phyloP scores from a whole-genome alignment of 2,329 filamentous ascomycete genomes.

The Stromatinia cepivora region DNA sequence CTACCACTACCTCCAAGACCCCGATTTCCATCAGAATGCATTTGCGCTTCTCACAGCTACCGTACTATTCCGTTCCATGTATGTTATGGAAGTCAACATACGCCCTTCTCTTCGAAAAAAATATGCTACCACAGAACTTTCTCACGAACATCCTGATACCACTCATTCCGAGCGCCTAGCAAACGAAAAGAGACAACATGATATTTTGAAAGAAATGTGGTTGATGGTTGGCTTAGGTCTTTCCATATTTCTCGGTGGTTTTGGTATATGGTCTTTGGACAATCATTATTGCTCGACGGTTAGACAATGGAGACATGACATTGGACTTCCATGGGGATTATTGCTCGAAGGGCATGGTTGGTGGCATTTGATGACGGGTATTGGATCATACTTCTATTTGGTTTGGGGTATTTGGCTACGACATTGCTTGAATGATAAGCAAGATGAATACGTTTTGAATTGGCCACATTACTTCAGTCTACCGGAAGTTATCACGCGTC shows the following conservation, averaged over 20 bases:
- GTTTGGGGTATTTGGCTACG: constrained; percentile 71
- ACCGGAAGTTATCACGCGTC: constrained; percentile 39
- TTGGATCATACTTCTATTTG: constrained; percentile 70
- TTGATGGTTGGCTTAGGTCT: constrained; percentile 61
- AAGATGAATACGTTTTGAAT: constrained; percentile 62
- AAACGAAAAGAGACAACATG: constrained; percentile 55
- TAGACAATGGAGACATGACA: constrained; percentile 54
- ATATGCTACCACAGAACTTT: constrained; percentile 43
- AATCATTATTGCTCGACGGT: constrained; percentile 56
- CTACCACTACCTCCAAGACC: constrained; percentile 74
- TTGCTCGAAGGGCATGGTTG: constrained; percentile 71
- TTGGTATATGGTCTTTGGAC: constrained; percentile 67
- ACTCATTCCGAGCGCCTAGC: constrained; percentile 53
- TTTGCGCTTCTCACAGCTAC: constrained; percentile 63
- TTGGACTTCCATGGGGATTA: constrained; percentile 71
- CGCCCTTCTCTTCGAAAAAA: constrained; percentile 51
- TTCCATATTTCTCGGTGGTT: constrained; percentile 64
- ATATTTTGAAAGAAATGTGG: constrained; percentile 68
- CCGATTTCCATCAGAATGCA: constrained; percentile 70
- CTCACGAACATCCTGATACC: constrained; percentile 40
- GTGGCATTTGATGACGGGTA: constrained; percentile 75
- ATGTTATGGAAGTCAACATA: constrained; percentile 66
- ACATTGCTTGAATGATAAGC: constrained; percentile 65
- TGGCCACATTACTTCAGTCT: constrained; percentile 60
- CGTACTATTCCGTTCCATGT: constrained; percentile 59